A percentile compares a stretch with the other conserved stretches of the same genome.
Evolutionary conservation across 192 early-diverging fungal genomes (phyloP).

Genomic region (Mortierella claussenii): DNA sequence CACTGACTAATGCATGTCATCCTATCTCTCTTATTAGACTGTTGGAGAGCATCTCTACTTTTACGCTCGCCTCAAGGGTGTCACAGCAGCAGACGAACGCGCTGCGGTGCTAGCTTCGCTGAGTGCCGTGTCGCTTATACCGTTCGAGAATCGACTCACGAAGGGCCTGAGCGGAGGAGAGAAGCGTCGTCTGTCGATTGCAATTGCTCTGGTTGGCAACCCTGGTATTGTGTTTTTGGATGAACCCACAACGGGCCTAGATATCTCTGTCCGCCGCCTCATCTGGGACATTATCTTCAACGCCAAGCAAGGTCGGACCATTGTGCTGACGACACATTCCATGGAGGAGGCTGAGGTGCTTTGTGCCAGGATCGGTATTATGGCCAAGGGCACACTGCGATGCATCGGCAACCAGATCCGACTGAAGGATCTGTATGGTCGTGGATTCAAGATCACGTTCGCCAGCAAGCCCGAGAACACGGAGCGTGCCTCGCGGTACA

Average conservation of each 20-base stretch:
- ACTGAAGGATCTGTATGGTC: constrained; percentile 75
- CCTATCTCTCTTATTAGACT: constrained; percentile 63
- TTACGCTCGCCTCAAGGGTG: constrained; percentile 77
- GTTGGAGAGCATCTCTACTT: constrained; percentile 76
- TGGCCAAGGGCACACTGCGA: constrained; percentile 76
- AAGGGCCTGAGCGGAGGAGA: constrained; percentile 80
- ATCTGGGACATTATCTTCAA: constrained; percentile 78
- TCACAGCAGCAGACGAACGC: constrained; percentile 57
- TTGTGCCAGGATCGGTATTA: constrained; percentile 80
- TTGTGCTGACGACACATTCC: constrained; percentile 76
- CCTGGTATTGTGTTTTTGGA: constrained; percentile 81
- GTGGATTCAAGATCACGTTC: constrained; percentile 74
- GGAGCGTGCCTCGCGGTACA: constrained; percentile 57
- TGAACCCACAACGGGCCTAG: constrained; percentile 82
- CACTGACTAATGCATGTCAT: no score
- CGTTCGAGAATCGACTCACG: constrained; percentile 64
- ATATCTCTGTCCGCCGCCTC: constrained; percentile 76
- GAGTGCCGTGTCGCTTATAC: constrained; percentile 61
- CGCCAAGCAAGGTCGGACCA: constrained; percentile 67
- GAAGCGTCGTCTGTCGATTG: constrained; percentile 79
- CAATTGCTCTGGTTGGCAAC: constrained; percentile 76
- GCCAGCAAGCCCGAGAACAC: constrained; percentile 56
- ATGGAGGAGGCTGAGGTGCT: constrained; percentile 86
- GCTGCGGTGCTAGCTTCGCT: constrained; percentile 58
- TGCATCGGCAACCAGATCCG: constrained; percentile 69